These are phyloP conservation scores for Colletotrichum orbiculare DNA, from an alignment of 2,329 filamentous ascomycete genomes.

Conservation along the genomic window DNA sequence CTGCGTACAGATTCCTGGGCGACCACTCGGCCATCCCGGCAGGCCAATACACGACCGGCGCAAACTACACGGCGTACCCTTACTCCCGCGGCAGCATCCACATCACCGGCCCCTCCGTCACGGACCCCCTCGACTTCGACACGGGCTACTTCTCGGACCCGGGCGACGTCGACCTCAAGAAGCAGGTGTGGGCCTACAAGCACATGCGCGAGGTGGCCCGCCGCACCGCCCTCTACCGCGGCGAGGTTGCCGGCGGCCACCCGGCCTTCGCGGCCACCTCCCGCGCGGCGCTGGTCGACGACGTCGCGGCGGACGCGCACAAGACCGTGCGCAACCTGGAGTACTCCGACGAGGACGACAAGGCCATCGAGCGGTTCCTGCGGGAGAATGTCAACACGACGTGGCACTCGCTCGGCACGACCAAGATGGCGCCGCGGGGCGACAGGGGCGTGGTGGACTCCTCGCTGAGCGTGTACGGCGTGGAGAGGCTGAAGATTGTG, in stretches of 20 bases:
- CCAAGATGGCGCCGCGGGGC: slow-evolving; percentile 56
- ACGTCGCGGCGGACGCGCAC: slow-evolving; percentile 58
- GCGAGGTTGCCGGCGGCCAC: slow-evolving; percentile 56
- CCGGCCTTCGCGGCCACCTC: slow-evolving; percentile 57
- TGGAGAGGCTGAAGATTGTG: slow-evolving; percentile 53
- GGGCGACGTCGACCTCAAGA: slow-evolving; percentile 66
- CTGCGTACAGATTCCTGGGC: slow-evolving; percentile 39
- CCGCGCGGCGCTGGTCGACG: slow-evolving; percentile 48
- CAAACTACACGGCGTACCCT: slow-evolving; percentile 67
- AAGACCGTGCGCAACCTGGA: slow-evolving; percentile 52
- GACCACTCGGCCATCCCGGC: slow-evolving; percentile 51
- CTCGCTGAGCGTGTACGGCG: slow-evolving; percentile 55
- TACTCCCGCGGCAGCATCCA: slow-evolving; percentile 70
- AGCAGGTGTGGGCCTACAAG: slow-evolving; percentile 74
- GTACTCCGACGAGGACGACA: slow-evolving; percentile 62
- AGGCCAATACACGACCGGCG: slow-evolving; percentile 61
- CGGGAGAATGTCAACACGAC: slow-evolving; percentile 54
- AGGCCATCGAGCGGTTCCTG: slow-evolving; percentile 58
- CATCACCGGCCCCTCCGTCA: slow-evolving; percentile 53
- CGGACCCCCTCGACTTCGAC: slow-evolving; percentile 59
- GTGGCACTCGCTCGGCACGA: slow-evolving; percentile 60
- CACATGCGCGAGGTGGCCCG: slow-evolving; percentile 71
- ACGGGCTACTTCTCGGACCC: slow-evolving; percentile 61
- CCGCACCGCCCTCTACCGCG: slow-evolving; percentile 64
- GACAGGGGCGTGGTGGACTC: slow-evolving; percentile 55